Evolutionary conservation across 1,139 yeast genomes (phyloP), one percentile per base, ranked within the genome.

Genomic region (Yamadazyma atlantica): DNA sequence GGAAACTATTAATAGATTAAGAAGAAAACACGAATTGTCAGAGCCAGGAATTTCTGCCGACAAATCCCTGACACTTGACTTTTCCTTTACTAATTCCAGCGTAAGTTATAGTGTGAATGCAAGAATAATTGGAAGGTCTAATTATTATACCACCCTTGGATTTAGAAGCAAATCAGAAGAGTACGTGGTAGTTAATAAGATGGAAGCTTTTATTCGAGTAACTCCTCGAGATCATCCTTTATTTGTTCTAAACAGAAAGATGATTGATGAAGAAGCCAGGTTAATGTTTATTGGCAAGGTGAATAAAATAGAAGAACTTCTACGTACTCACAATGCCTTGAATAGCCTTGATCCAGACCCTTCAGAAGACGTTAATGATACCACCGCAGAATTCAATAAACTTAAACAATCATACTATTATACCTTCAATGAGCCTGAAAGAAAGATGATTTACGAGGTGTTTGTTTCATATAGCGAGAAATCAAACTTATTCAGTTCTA

Each of bases 61-160:
- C 30, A 27, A 9, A 29, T 12, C 16, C 34, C 30, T 17, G 37
- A 39, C 46, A 21, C 52, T 60, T 33, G 74, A 69, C 43, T 60
- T 62, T 44, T 50, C 63, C 10, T 59, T 64, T 39, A 43, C 51
- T 1, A 68, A 63, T 38, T 52, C 65, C 3, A 56, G 66, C 5
- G 54, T 68, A 9, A 58, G 64, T 38, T 69, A 66, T 45, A 54
- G 63, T 33, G 58, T 69, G 6, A 60, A 63, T 51, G 71, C 70
- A 2, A 49, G 70, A 31, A 51, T 67, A 22, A 62, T 69, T 29
- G 72, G 72, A 2, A 58, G 57, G 37, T 59, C 65, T 4, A 54
- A 62, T 2, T 62, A 59, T 13, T 64, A 65, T 48, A 54, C 50
- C 31, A 45, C 38, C 14, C 46, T 53, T 26, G 48, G 60, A n/a